Conservation (phyloP, 169 alveolate genomes). For the Miamiensis avidus region DNA sequence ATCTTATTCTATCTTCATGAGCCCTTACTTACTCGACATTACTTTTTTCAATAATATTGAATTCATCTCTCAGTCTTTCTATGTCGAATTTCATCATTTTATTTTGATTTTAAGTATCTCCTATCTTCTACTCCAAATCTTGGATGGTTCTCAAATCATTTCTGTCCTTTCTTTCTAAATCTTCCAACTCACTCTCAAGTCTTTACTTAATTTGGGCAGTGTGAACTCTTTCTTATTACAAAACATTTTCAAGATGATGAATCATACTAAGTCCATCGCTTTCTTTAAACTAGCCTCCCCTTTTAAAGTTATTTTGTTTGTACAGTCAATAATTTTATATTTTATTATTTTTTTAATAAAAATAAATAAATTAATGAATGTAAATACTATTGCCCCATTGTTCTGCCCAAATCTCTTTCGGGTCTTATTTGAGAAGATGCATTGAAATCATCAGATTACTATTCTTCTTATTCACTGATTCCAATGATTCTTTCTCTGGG, state of each 20-base stretch:
- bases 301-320: slow-evolving; percentile 17
- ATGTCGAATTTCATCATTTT: slow-evolving; percentile 31
- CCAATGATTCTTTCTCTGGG: slow-evolving; percentile 16
- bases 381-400: too few species aligned
- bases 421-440: background rate
- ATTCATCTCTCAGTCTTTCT: slow-evolving; percentile 50
- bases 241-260: slow-evolving; percentile 41
- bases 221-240: slow-evolving; percentile 42
- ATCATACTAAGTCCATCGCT: slow-evolving; percentile 37
- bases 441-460: background rate
- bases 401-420: background rate
- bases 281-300: slow-evolving; percentile 21
- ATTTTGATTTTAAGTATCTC: slow-evolving; percentile 34
- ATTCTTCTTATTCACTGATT: background rate
- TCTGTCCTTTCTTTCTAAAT: slow-evolving; percentile 38
- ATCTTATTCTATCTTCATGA: slow-evolving; percentile 36
- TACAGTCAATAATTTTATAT: background rate
- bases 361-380: too few species aligned
- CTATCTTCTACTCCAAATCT: slow-evolving; percentile 39
- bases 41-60: slow-evolving; percentile 35
- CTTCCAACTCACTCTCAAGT: slow-evolving; percentile 45
- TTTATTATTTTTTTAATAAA: too few species aligned
- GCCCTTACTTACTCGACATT: slow-evolving; percentile 36
- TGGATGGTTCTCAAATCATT: slow-evolving; percentile 38
- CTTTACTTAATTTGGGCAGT: slow-evolving; percentile 43